A percentile compares a stretch with the other conserved stretches of the same genome.
These are phyloP conservation scores for Hirschioporus abietinus DNA, from an alignment of 768 basidiomycete species.

Conservation along the genomic window DNA sequence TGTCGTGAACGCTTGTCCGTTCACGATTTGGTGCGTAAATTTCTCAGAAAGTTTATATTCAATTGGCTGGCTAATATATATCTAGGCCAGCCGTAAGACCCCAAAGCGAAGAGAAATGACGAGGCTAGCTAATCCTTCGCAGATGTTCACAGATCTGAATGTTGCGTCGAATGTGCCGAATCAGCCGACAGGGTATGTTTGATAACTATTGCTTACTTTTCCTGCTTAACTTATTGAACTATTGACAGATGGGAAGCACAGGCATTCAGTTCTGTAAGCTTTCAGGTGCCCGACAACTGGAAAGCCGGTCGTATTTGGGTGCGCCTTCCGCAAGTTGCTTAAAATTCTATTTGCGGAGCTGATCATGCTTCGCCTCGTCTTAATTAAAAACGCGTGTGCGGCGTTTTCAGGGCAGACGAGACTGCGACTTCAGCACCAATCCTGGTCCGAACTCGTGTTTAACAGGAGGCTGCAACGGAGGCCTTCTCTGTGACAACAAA, in stretches of 20 bases:
- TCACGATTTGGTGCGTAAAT: constrained; percentile 33
- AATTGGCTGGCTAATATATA: not conserved
- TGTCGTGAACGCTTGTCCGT: constrained; percentile 36
- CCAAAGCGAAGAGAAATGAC: not conserved
- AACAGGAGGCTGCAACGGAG: constrained; percentile 23
- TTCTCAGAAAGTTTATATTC: not conserved
- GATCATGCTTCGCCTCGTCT: not conserved
- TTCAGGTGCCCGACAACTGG: constrained; percentile 21
- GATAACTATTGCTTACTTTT: not conserved
- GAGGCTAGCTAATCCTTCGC: not conserved
- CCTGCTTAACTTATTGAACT: not conserved
- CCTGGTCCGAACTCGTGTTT: constrained; percentile 18
- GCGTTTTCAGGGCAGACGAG: constrained; percentile 25
- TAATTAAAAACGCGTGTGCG: not conserved
- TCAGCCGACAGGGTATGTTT: constrained; percentile 25
- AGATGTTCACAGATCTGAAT: constrained; percentile 30
- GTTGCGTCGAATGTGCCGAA: constrained; percentile 23
- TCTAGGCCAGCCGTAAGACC: constrained; percentile 27
- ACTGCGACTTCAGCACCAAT: constrained; percentile 19
- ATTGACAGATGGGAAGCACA: constrained; percentile 16
- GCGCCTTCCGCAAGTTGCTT: not conserved
- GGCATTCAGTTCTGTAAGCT: constrained; percentile 13
- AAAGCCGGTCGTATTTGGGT: constrained; percentile 22
- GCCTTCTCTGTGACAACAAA: constrained; percentile 19
- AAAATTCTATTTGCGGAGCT: not conserved